A percentile compares a stretch with the other conserved stretches of the same genome.
Evolutionary conservation across 768 basidiomycete genomes (phyloP).

Genomic region (Candolleomyces eurysporus): DNA sequence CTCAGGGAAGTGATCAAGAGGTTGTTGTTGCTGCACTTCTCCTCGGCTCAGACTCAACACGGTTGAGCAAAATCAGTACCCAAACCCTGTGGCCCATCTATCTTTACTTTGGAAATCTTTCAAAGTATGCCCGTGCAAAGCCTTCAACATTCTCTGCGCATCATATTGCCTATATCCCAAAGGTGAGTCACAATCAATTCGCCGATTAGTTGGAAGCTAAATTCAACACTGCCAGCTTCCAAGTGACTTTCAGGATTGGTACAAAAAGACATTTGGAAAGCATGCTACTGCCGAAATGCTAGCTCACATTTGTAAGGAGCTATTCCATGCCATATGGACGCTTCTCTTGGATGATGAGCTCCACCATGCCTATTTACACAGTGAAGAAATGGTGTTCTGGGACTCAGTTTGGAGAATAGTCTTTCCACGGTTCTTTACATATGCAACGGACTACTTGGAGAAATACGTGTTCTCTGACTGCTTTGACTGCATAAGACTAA

Average conservation of each 20-base stretch:
- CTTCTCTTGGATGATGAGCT: conserved; percentile 31
- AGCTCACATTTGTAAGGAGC: conserved; percentile 13
- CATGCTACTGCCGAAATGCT: not conserved
- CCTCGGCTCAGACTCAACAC: conserved; percentile 32
- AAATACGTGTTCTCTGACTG: no score
- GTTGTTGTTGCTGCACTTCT: conserved; percentile 21
- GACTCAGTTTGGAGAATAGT: no score
- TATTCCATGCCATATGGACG: conserved; percentile 25
- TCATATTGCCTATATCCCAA: conserved; percentile 40
- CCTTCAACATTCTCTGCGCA: conserved; percentile 27
- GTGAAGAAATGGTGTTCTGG: no score
- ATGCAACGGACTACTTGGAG: no score
- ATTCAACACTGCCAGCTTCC: not conserved
- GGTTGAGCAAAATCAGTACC: conserved; percentile 30
- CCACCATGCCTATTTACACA: not conserved
- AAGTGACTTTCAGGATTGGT: conserved; percentile 17
- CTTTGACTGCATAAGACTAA: no score
- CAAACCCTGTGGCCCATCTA: conserved; percentile 32
- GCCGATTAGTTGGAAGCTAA: not conserved
- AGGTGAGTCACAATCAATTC: conserved; percentile 13
- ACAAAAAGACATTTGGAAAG: not conserved
- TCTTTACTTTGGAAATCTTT: conserved; percentile 30
- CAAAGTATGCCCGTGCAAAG: conserved; percentile 32
- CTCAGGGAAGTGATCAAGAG: no score
- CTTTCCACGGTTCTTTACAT: no score